Percentiles rank a stretch among this genome's conserved stretches.
These are phyloP conservation scores for Mycena maculata DNA, from an alignment of 768 basidiomycete species.

Conservation along the genomic window DNA sequence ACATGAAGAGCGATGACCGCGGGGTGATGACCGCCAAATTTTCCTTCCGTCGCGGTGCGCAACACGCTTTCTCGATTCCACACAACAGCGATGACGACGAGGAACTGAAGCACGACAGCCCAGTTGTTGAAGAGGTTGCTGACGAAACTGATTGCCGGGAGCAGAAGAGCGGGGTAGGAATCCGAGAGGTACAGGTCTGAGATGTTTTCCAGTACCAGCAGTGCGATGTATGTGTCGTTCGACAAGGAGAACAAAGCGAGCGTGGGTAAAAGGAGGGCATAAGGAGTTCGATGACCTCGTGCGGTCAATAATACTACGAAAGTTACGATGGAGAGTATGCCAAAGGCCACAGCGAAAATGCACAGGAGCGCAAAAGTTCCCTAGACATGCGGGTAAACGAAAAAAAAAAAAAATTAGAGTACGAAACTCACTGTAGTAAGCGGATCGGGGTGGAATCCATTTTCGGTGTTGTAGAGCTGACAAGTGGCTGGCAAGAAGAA, in stretches of 20 bases:
- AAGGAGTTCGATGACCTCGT: conserved; percentile 27
- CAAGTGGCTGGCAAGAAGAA: conserved; percentile 24
- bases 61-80: conserved; percentile 27
- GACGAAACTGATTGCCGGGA: conserved; percentile 14
- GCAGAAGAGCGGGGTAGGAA: conserved; percentile 1
- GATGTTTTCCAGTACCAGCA: conserved; percentile 26
- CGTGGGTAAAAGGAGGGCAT: conserved; percentile 29
- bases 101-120: conserved; percentile 24
- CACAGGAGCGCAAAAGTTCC: conserved; percentile 25
- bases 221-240: conserved; percentile 22
- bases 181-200: not conserved
- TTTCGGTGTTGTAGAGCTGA: conserved; percentile 4
- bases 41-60: conserved; percentile 25
- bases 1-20: conserved; percentile 21
- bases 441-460: conserved; percentile 26
- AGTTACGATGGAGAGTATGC: conserved; percentile 17
- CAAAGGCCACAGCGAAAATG: conserved; percentile 23
- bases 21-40: conserved; percentile 24
- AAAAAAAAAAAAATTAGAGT: not conserved
- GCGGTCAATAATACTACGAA: conserved; percentile 21
- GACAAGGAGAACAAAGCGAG: conserved; percentile 26
- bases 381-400: conserved; percentile 3
- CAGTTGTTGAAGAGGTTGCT: conserved; percentile 21
- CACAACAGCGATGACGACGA: conserved; percentile 20
- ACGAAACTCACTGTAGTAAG: conserved; percentile 14